Evolutionary conservation across 2,329 filamentous ascomycete species (phyloP).

Genomic region (Colletotrichum zoysiae): DNA sequence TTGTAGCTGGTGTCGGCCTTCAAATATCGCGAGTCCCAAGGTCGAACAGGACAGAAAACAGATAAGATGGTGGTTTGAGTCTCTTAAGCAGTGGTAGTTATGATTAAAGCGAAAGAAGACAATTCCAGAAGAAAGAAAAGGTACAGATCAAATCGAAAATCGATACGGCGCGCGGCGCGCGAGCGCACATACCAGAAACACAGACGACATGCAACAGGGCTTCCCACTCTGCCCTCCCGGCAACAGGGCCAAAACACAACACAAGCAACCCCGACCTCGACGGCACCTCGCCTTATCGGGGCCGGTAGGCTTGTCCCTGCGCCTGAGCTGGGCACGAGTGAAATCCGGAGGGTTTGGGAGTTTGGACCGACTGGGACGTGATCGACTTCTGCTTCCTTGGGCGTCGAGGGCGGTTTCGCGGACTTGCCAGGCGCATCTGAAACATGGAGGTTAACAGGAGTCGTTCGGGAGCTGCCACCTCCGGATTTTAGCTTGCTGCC

Average conservation of each 20-base stretch:
- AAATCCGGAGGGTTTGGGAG: slow-evolving; percentile 41
- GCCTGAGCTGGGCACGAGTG: slow-evolving; percentile 39
- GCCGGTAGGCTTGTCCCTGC: slow-evolving; percentile 35
- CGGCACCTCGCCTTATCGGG: slow-evolving; percentile 11
- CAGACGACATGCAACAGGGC: slow-evolving; percentile 40
- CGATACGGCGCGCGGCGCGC: slow-evolving; percentile 18
- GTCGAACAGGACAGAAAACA: slow-evolving; percentile 19
- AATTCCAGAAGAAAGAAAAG: slow-evolving; percentile 5
- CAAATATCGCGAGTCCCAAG: neutral
- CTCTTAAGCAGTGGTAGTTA: neutral
- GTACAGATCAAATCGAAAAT: slow-evolving; percentile 30
- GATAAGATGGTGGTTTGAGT: neutral
- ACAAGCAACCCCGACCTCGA: slow-evolving; percentile 35
- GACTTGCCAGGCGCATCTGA: slow-evolving; percentile 41
- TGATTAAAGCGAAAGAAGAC: neutral
- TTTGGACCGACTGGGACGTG: slow-evolving; percentile 48
- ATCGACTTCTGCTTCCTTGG: slow-evolving; percentile 41
- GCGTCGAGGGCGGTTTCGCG: slow-evolving; percentile 39
- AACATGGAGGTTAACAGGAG: slow-evolving; percentile 42
- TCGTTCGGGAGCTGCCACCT: slow-evolving; percentile 50
- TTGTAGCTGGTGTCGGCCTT: slow-evolving; percentile 16
- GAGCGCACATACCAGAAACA: slow-evolving; percentile 40
- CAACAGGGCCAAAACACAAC: slow-evolving; percentile 27
- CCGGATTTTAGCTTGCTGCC: slow-evolving; percentile 45
- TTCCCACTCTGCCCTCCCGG: slow-evolving; percentile 34